phyloP scores from a whole-genome alignment of 2,329 filamentous ascomycete genomes.

The Chaetomiaceae sp. region DNA sequence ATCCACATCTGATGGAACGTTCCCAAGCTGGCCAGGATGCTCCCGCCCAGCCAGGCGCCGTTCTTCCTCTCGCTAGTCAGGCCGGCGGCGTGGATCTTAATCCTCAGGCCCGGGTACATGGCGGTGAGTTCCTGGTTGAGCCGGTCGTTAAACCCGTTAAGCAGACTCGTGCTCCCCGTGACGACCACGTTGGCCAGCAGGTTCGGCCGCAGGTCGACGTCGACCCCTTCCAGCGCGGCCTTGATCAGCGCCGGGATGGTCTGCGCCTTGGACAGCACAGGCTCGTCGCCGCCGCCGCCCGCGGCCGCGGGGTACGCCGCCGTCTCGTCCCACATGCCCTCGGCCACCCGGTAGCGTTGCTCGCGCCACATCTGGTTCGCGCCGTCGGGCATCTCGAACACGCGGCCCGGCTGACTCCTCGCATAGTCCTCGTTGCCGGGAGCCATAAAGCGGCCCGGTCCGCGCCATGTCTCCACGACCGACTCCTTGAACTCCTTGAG shows the following conservation, averaged over 20 bases:
- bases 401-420: conserved; percentile 66
- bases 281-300: conserved; percentile 38
- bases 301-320: conserved; percentile 51
- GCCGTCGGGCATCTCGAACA: conserved; percentile 96
- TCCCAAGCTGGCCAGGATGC: conserved; percentile 88
- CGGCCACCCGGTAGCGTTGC: conserved; percentile 78
- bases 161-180: conserved; percentile 77
- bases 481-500: conserved; percentile 97
- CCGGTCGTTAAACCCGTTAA: conserved; percentile 88
- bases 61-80: conserved; percentile 85
- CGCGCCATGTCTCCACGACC: conserved; percentile 88
- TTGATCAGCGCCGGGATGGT: conserved; percentile 81
- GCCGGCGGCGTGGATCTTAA: conserved; percentile 82
- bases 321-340: conserved; percentile 85
- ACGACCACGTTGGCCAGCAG: conserved; percentile 87
- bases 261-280: conserved; percentile 58
- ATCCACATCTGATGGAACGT: conserved; percentile 99
- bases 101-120: conserved; percentile 77
- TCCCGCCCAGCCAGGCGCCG: conserved; percentile 92
- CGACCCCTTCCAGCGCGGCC: conserved; percentile 68
- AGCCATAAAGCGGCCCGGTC: conserved; percentile 60
- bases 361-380: conserved; percentile 91
- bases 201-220: conserved; percentile 80
- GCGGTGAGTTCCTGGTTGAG: conserved; percentile 75
- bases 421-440: conserved; percentile 72